Base-by-base conservation (phyloP, 805 yeast species). In the Sungouiozyma ichnusensis region DNA sequence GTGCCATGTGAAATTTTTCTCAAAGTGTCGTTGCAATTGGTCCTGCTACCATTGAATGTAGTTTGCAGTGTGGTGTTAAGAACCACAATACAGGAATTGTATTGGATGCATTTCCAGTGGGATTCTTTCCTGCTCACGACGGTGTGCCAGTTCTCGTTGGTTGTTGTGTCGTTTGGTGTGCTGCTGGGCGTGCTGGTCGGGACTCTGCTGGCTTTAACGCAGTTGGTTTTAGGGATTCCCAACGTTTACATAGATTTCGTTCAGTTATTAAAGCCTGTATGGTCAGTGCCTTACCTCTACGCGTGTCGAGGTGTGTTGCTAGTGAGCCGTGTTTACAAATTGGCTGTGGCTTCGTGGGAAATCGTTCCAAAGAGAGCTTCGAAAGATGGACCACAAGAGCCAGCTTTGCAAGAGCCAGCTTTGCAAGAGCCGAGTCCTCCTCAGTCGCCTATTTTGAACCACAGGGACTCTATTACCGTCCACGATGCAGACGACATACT, bases 21-120 rank as follows among this genome's bases (percentile, higher is more conserved):
- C 3, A 44, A 51, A 15, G 48, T 43, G 35, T 4, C 48, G 16
- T n/a, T 44, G 11, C 49, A 44, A 20, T 40, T 56, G 8, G 39
- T 44, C 9, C 40, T 52, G 11, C 35, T 59, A 16, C 64, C 64
- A 2, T 36, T 57, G 5, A 59, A 59, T 41, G 43, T 58, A 3
- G 60, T 61, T 15, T 39, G 56, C 37, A 38, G 40, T 7, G 17
- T 57, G 5, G 34, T 58, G 11, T 41, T 51, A 16, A 57, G 58
- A 7, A 46, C 53, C 8, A 44, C 63, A 1, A 19, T 57, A 15
- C 48, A 49, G 35, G 45, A 49, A 5, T 7, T 24, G 11, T 24
- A 24, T 11, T 24, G 29, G 29, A 24, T 11, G 9, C 29, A 24
- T 24, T 24, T 24, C 9, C 6, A 24, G 11, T 24, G 29, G 29